Evolutionary conservation across 2,329 filamentous ascomycete species (phyloP).

Genomic region (Phaeophleospora eucalypticola): DNA sequence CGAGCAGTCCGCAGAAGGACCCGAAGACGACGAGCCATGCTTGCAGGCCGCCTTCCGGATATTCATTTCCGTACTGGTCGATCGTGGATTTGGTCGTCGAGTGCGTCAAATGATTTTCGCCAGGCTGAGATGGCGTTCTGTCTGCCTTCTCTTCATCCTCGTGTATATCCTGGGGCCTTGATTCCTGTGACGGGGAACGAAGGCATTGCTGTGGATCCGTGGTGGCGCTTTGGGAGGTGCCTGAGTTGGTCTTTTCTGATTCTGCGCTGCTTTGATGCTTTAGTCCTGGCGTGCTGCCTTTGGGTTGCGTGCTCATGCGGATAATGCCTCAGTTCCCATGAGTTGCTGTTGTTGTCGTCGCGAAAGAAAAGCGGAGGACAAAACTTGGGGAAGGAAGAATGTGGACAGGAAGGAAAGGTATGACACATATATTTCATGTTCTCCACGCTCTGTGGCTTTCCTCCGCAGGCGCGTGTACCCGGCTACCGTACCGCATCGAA

Average conservation of each 20-base stretch:
- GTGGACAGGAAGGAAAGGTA: background rate
- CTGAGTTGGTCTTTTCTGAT: slow-evolving; percentile 22
- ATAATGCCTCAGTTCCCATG: background rate
- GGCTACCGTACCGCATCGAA: background rate
- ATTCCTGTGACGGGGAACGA: slow-evolving; percentile 17
- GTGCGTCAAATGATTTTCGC: slow-evolving; percentile 5
- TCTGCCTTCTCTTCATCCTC: slow-evolving; percentile 3
- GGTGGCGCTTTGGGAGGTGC: slow-evolving; percentile 5
- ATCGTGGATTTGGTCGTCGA: slow-evolving; percentile 15
- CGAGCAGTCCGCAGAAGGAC: slow-evolving; percentile 46
- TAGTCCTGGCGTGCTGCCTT: slow-evolving; percentile 47
- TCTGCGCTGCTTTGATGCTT: too few species aligned
- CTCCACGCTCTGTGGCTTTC: background rate
- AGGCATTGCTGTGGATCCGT: slow-evolving; percentile 16
- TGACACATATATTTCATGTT: background rate
- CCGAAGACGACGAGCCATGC: slow-evolving; percentile 84
- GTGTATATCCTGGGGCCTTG: slow-evolving; percentile 15
- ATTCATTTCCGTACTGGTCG: slow-evolving; percentile 16
- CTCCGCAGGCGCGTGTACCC: background rate
- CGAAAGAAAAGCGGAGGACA: too few species aligned
- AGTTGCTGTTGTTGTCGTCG: background rate
- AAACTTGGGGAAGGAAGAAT: background rate
- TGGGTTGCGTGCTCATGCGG: slow-evolving; percentile 30
- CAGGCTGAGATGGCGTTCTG: slow-evolving; percentile 3
- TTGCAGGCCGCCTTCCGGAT: slow-evolving; percentile 70